Evolutionary conservation across 1,284 basidiomycete species (phyloP), one percentile per base, ranked within the genome.

Genomic region (Ustilago xerochloae): DNA sequence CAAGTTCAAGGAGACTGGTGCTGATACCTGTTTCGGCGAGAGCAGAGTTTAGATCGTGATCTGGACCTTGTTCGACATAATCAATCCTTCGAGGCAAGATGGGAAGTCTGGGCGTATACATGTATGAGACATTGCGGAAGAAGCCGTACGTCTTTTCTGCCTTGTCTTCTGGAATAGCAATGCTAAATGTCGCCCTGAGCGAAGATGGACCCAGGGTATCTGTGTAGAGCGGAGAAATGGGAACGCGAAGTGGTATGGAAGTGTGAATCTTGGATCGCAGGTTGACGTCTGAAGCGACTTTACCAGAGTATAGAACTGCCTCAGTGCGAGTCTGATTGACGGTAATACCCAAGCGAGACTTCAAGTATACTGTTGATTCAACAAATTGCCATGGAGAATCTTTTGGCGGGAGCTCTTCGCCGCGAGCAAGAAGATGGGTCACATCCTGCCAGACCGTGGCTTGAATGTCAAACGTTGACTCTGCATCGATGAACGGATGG

Each of bases 381-480:
- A 51, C 33, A 0, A 51, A 33, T 35, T 51, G 29, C 47, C 49
- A 63, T 12, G 54, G 48, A 12, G 26, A 18, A n/a, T 52, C 49
- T 5, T 39, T 35, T 2, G 51, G 20, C 1, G 61, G 61, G 3
- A 63, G 47, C 38, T 45, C 24, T 13, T 28, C 61, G 10, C 53
- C 53, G 9, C 53, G 38, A 15, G 52, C 61, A 8, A 63, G 47
- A 8, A 63, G 43, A 33, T 63, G 53, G 12, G 61, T 56, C 9
- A 63, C 61, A 45, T 63, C 61, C 38, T 55, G 52, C 39, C 38
- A 51, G 2, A 63, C 61, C 16, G 53, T 56, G 3, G 61, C 53
- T 4, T 46, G 18, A n/a, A 63, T 55, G 18, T 63, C 52, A 28
- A 63, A 63, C 3, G 39, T 56, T 2, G 61, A 55, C 16, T 20